phyloP scores from a whole-genome alignment of 768 basidiomycete genomes.

The Mycena indigotica region DNA sequence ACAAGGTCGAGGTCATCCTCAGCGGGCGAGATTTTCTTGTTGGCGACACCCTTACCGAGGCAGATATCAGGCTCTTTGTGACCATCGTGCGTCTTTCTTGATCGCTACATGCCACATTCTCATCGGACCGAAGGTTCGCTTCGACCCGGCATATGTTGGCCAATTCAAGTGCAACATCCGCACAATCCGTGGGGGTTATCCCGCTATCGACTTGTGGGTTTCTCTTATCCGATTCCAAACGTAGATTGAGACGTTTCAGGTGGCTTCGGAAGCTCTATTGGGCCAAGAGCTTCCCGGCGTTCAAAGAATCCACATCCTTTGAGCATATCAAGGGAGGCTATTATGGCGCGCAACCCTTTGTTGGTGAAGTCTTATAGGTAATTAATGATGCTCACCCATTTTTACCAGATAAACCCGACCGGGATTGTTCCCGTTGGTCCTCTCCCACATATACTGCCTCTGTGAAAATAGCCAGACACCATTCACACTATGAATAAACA shows the following conservation, averaged over 20 bases:
- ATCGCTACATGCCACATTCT: too few species aligned
- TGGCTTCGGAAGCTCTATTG: constrained; percentile 92
- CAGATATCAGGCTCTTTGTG: constrained; percentile 84
- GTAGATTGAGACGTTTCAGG: constrained; percentile 42
- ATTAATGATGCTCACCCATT: too few species aligned
- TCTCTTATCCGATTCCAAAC: constrained; percentile 11
- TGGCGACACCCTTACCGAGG: constrained; percentile 82
- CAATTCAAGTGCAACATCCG: constrained; percentile 95
- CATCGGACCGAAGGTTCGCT: constrained; percentile 65
- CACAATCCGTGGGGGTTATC: constrained; percentile 85
- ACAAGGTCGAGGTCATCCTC: constrained; percentile 77
- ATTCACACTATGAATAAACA: too few species aligned
- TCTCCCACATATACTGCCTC: constrained; percentile 9
- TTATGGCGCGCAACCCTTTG: constrained; percentile 61
- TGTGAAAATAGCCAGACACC: too few species aligned
- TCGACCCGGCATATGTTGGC: constrained; percentile 86
- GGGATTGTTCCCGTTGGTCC: constrained; percentile 12
- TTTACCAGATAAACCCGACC: constrained; percentile 7
- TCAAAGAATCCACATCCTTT: constrained; percentile 86
- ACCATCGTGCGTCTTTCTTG: too few species aligned
- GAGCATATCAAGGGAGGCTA: constrained; percentile 83
- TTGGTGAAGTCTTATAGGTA: constrained; percentile 26
- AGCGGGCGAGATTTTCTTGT: constrained; percentile 81
- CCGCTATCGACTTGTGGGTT: constrained; percentile 70
- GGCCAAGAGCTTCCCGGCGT: constrained; percentile 69